These are phyloP conservation scores for Agaricales sp. DNA, from an alignment of 1,284 basidiomycete species.

Conservation along the genomic window DNA sequence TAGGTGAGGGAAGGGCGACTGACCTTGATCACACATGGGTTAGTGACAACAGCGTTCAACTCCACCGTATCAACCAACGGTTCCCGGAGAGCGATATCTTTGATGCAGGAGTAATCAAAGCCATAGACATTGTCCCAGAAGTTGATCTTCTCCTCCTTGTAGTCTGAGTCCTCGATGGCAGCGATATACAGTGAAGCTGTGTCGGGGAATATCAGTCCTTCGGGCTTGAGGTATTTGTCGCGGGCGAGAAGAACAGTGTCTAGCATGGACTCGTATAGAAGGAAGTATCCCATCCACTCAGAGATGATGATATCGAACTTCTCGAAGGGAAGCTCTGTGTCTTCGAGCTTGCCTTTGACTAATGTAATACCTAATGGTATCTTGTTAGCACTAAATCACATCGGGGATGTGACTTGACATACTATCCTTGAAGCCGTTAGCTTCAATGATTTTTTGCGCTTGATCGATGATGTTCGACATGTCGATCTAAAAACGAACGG, in stretches of 20 bases:
- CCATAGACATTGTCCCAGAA: constrained; percentile 99
- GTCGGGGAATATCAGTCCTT: constrained; percentile 94
- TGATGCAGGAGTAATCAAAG: constrained; percentile 99
- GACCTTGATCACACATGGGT: constrained; percentile 82
- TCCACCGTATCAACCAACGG: constrained; percentile 98
- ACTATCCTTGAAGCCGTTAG: constrained; percentile 95
- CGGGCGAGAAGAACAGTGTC: constrained; percentile 95
- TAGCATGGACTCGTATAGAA: constrained; percentile 98
- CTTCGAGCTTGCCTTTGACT: constrained; percentile 98
- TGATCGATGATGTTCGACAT: constrained; percentile 99
- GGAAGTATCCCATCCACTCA: constrained; percentile 97
- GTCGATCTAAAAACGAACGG: constrained; percentile 62
- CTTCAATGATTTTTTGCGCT: constrained; percentile 92
- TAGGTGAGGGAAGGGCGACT: background rate
- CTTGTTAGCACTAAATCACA: constrained; percentile 9
- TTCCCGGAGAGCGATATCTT: constrained; percentile 94
- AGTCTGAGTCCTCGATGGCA: constrained; percentile 98
- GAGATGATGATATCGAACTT: constrained; percentile 99
- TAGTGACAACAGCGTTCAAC: constrained; percentile 83
- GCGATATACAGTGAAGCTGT: constrained; percentile 89
- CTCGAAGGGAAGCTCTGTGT: constrained; percentile 74
- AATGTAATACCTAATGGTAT: constrained; percentile 74
- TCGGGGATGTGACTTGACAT: constrained; percentile 18
- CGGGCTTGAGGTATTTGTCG: constrained; percentile 92
- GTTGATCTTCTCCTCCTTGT: constrained; percentile 99